Percentiles rank a stretch among this genome's conserved stretches.
phyloP scores from a whole-genome alignment of 2,329 filamentous ascomycete genomes.

The Diaporthe vexans region DNA sequence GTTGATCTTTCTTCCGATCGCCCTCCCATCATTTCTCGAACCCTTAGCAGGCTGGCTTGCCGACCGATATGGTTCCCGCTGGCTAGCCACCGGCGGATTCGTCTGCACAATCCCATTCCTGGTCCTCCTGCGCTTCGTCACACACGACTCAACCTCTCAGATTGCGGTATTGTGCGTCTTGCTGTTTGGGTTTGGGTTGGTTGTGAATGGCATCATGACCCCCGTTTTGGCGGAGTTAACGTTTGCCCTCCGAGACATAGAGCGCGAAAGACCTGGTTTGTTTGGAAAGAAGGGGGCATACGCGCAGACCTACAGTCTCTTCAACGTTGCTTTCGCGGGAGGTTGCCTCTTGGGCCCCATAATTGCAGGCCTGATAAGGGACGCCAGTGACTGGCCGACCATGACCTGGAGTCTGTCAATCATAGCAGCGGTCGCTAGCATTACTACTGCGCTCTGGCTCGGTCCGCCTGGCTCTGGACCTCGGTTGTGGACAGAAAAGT shows the following conservation, averaged over 20 bases:
- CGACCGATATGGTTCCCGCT: conserved; percentile 20
- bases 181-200: background rate
- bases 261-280: conserved; percentile 2
- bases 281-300: conserved; percentile 23
- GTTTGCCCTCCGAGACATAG: conserved; percentile 20
- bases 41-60: conserved; percentile 13
- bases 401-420: conserved; percentile 23
- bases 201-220: conserved; percentile 17
- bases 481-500: too few relatives aligned
- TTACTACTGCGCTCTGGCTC: conserved; percentile 3
- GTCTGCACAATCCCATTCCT: conserved; percentile 8
- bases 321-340: conserved; percentile 10
- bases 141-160: conserved; percentile 9
- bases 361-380: conserved; percentile 3
- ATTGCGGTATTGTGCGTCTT: conserved; percentile 2
- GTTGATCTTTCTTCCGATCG: conserved; percentile 7
- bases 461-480: conserved; percentile 4
- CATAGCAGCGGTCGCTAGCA: conserved; percentile 16
- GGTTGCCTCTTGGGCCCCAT: conserved; percentile 6
- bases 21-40: conserved; percentile 15
- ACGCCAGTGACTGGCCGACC: conserved; percentile 17
- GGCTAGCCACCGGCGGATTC: conserved; percentile 10
- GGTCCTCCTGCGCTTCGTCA: conserved; percentile 18
- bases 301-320: conserved; percentile 18
- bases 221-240: conserved; percentile 10